phyloP scores from a whole-genome alignment of 805 yeast species.

The Clavispora asparagi region DNA sequence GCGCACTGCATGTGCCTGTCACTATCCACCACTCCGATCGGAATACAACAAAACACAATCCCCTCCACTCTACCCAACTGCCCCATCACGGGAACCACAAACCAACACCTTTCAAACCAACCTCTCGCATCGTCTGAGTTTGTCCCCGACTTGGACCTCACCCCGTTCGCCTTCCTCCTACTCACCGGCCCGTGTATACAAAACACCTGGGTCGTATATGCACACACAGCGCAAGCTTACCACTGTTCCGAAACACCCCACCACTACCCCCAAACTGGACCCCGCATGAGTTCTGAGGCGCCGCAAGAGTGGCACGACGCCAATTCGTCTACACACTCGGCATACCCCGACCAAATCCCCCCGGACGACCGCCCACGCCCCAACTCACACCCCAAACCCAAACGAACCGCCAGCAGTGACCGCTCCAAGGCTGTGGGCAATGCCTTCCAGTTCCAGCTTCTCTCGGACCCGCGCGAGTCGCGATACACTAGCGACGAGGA shows the following conservation, averaged over 20 bases:
- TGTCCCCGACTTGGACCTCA: no score
- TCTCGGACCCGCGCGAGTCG: constrained; percentile 30
- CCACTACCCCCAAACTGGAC: not conserved
- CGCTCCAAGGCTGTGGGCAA: constrained; percentile 24
- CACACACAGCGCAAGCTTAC: not conserved
- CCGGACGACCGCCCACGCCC: not conserved
- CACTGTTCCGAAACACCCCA: not conserved
- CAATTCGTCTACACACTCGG: not conserved
- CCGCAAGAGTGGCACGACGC: not conserved
- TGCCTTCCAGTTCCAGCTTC: constrained; percentile 21
- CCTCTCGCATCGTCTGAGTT: no score
- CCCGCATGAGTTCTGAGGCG: not conserved
- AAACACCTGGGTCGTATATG: not conserved
- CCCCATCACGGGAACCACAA: no score
- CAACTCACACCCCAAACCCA: not conserved
- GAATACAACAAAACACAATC: no score
- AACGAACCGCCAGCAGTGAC: not conserved
- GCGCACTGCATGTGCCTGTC: no score
- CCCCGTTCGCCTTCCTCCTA: no score
- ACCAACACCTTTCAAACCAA: no score
- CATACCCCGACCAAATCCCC: not conserved
- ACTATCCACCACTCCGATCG: no score
- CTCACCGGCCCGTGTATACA: no score
- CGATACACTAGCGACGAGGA: constrained; percentile 28
- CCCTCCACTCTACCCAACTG: no score